Evolutionary conservation across 169 alveolate genomes (phyloP).

Genomic region (Perkinsus olseni): DNA sequence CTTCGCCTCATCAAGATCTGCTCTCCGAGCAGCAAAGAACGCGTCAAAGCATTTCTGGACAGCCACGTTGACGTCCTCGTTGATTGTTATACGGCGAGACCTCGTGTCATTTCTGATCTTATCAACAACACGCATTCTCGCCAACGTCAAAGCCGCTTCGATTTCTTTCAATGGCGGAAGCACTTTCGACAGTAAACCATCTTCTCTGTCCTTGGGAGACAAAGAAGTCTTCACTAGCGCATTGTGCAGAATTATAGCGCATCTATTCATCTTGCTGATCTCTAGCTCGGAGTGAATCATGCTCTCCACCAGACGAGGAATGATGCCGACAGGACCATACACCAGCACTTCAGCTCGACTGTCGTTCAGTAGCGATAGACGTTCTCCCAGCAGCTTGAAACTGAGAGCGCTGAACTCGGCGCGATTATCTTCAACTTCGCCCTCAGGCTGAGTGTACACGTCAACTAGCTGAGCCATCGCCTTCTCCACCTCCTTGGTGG

Average conservation of each 20-base stretch:
- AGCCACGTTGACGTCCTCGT: not conserved
- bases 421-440: not conserved
- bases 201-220: not conserved
- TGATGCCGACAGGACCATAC: not conserved
- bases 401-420: not conserved
- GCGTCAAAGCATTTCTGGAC: not conserved
- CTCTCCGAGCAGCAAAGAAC: too few species aligned
- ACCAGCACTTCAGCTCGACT: not conserved
- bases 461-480: not conserved
- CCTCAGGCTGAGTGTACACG: not conserved
- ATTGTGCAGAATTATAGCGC: not conserved
- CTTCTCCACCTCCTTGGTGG: not conserved
- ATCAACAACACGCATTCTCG: not conserved
- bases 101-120: not conserved
- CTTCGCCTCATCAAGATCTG: not conserved
- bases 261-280: not conserved
- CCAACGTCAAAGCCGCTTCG: not conserved
- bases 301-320: not conserved
- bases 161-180: not conserved
- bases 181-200: not conserved
- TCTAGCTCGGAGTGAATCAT: not conserved
- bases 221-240: not conserved
- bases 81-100: not conserved
- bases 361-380: not conserved
- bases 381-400: not conserved